Evolutionary conservation across 2,329 filamentous ascomycete genomes (phyloP).

Genomic region (Aspergillus bombycis): DNA sequence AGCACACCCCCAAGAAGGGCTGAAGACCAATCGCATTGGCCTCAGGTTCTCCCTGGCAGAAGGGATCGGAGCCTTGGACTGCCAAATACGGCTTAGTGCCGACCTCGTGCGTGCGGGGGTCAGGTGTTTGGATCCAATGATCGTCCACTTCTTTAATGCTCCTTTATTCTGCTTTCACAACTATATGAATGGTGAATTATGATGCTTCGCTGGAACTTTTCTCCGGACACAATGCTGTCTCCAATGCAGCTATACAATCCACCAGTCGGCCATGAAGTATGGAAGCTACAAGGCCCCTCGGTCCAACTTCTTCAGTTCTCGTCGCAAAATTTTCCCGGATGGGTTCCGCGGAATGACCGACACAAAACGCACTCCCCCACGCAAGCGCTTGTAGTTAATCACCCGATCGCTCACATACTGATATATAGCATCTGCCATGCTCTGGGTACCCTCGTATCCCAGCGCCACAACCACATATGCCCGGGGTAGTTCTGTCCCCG

Average conservation of each 20-base stretch:
- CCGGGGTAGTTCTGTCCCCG: conserved; percentile 64
- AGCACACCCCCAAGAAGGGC: not conserved
- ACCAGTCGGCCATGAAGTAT: conserved; percentile 35
- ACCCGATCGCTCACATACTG: too few species aligned
- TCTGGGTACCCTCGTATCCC: too few species aligned
- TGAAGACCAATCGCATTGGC: not conserved
- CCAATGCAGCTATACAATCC: not conserved
- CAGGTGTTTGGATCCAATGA: not conserved
- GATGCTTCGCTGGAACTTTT: not conserved
- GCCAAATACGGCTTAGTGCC: not conserved
- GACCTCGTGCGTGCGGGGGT: not conserved
- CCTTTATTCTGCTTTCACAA: not conserved
- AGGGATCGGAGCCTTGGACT: not conserved
- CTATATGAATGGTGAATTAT: not conserved
- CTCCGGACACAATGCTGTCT: not conserved
- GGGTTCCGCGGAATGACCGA: too few species aligned
- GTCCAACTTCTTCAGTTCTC: too few species aligned
- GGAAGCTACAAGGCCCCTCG: conserved; percentile 55
- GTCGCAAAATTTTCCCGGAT: too few species aligned
- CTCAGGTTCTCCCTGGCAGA: not conserved
- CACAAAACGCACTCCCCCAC: too few species aligned
- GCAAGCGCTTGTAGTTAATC: too few species aligned
- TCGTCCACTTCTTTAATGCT: not conserved
- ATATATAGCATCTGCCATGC: too few species aligned
- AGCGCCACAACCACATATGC: too few species aligned